Evolutionary conservation across 495 filamentous ascomycete species (phyloP).

Genomic region (Jackrogersella multiformis): DNA sequence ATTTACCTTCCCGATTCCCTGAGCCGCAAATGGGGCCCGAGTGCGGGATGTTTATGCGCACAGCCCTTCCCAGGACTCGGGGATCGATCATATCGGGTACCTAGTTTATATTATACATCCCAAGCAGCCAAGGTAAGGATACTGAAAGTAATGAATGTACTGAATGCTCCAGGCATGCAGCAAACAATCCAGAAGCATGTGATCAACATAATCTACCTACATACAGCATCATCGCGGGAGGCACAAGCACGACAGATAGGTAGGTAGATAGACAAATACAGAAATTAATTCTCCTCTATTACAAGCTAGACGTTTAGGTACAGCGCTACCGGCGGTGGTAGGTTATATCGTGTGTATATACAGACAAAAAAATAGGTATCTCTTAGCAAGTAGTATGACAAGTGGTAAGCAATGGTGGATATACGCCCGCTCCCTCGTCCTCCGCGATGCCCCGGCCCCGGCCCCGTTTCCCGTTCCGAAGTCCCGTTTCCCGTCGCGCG

Average conservation of each 20-base stretch:
- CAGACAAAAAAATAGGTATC: slow-evolving; percentile 6
- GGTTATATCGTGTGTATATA: background rate
- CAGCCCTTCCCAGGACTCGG: background rate
- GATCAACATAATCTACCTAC: background rate
- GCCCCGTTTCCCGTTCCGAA: background rate
- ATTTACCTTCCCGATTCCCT: background rate
- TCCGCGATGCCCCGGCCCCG: background rate
- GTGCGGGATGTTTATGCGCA: background rate
- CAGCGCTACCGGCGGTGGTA: background rate
- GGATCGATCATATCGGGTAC: background rate
- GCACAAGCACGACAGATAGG: background rate
- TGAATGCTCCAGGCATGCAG: background rate
- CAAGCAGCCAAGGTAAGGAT: background rate
- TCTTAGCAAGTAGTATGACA: background rate
- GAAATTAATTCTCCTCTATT: background rate
- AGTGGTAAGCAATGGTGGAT: background rate
- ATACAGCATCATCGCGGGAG: background rate
- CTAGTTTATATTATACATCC: background rate
- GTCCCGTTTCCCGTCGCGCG: background rate
- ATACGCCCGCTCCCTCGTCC: background rate
- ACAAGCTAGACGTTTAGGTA: background rate
- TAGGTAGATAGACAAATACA: background rate
- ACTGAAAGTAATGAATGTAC: background rate
- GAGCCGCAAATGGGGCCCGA: background rate
- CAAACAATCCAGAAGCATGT: background rate